Conservation (phyloP, 352 stramenopile genomes). For the Blastocystis sp. region DNA sequence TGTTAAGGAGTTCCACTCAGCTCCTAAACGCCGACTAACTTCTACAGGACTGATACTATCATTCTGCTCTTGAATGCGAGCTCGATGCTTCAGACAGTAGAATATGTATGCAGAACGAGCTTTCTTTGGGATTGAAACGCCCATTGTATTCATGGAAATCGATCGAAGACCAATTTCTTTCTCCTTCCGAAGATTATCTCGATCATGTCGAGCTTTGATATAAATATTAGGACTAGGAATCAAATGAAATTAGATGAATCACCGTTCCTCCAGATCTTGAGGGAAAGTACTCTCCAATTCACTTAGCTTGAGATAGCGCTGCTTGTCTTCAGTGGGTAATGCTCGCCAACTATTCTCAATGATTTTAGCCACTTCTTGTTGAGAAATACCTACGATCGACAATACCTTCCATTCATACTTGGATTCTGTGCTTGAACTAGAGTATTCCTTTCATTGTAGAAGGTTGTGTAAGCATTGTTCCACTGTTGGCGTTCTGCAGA, state of each 20-base stretch:
- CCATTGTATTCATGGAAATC: not conserved
- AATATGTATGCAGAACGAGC: conserved; percentile 45
- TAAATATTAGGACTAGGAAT: not conserved
- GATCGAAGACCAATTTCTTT: not conserved
- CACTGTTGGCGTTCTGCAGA: not conserved
- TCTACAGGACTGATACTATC: conserved; percentile 45
- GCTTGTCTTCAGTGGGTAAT: not conserved
- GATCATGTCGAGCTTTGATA: not conserved
- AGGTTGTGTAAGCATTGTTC: not conserved
- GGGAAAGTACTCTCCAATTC: not conserved
- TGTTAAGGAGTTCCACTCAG: conserved; percentile 45
- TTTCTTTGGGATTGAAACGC: conserved; percentile 28
- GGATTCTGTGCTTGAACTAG: not conserved
- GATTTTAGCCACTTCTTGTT: not conserved
- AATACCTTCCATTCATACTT: not conserved
- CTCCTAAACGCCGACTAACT: conserved; percentile 39
- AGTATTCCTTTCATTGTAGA: not conserved
- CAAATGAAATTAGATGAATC: not conserved
- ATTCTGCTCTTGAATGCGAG: conserved; percentile 40
- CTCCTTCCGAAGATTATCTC: not conserved
- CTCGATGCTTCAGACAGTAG: conserved; percentile 44
- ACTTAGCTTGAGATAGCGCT: not conserved
- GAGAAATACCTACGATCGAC: not conserved
- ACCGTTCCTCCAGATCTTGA: not conserved
- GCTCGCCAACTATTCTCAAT: conserved; percentile 1